Evolutionary conservation across 2,329 filamentous ascomycete species (phyloP), one percentile per base, ranked within the genome.

Genomic region (Xylariaceae sp.): DNA sequence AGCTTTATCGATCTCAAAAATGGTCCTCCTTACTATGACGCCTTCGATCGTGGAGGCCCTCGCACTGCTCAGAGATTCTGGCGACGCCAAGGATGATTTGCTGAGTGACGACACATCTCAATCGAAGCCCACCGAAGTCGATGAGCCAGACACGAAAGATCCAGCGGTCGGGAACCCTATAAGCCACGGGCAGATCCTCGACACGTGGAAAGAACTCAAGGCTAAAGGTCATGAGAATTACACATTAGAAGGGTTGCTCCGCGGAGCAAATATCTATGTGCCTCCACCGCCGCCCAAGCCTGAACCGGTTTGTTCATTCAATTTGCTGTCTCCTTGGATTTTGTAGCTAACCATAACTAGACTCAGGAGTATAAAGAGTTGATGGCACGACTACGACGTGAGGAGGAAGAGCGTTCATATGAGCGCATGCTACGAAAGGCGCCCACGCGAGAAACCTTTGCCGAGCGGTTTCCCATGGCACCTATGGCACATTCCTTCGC

Each of bases 321-420:
- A n/a, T 34, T 11, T 51, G 13, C 13, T 37, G 44, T 39, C 9
- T 15, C 23, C 23, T 10, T n/a, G 17, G 10, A 37, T 13, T 34
- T 35, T 23, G 59, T 60, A 42, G 68, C 57, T 55, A 55, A 23
- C 51, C 11, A 51, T 51, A 44, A 10, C 15, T 30, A 95, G 85
- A 88, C 88, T 0, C 78, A 86, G 6, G 88, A 96, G 75, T 97
- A 93, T 77, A 89, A 90, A 73, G 88, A 87, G 5, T 79, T 96
- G 1, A 97, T 97, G 91, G 86, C 86, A 23, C 86, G 88, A 13
- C 84, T 99, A 17, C 90, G 91, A 63, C 85, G 82, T 61, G 87
- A 94, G 68, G 88, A 93, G 76, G 92, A 97, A 77, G 83, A 86
- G 65, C 85, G 88, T 62, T 82, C 85, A 55, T 99, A 97, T 78